A percentile compares a stretch with the other conserved stretches of the same genome.
phyloP scores from a whole-genome alignment of 2,329 filamentous ascomycete genomes.

The Penicillium hordei region DNA sequence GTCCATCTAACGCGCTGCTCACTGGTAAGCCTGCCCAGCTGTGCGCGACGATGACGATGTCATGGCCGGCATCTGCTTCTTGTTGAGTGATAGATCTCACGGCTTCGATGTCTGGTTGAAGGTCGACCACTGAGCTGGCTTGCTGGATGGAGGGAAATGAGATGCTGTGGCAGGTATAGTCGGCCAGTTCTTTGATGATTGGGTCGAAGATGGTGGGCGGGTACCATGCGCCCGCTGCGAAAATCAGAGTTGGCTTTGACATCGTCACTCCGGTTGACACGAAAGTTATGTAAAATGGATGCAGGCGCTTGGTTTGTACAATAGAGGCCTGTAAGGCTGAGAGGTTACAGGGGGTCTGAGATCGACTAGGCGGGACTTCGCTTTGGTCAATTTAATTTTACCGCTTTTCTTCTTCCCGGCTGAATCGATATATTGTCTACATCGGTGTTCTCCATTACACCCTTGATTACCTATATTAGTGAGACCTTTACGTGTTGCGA shows the following conservation, averaged over 20 bases:
- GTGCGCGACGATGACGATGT: conserved; percentile 36
- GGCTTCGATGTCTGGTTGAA: conserved; percentile 34
- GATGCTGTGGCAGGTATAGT: conserved; percentile 24
- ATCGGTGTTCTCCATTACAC: neutral
- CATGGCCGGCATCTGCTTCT: conserved; percentile 29
- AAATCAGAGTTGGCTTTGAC: conserved; percentile 32
- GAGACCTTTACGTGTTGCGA: neutral
- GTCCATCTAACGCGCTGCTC: conserved; percentile 35
- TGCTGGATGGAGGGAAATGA: conserved; percentile 33
- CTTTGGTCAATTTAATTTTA: neutral
- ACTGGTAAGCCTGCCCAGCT: conserved; percentile 41
- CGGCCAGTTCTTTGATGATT: conserved; percentile 24
- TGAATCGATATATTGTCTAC: neutral
- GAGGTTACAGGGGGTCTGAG: neutral
- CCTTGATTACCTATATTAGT: neutral
- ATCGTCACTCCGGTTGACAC: neutral
- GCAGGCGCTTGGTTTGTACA: neutral
- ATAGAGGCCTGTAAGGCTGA: neutral
- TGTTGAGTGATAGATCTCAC: conserved; percentile 33
- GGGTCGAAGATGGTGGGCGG: conserved; percentile 31
- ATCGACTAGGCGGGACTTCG: neutral
- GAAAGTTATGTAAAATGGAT: neutral
- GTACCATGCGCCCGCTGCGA: conserved; percentile 36
- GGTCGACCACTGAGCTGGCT: conserved; percentile 21
- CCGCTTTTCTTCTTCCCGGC: neutral